These are phyloP conservation scores for Coffea humblotiana DNA, from an alignment of 305 asterid genomes.

Conservation along the genomic window DNA sequence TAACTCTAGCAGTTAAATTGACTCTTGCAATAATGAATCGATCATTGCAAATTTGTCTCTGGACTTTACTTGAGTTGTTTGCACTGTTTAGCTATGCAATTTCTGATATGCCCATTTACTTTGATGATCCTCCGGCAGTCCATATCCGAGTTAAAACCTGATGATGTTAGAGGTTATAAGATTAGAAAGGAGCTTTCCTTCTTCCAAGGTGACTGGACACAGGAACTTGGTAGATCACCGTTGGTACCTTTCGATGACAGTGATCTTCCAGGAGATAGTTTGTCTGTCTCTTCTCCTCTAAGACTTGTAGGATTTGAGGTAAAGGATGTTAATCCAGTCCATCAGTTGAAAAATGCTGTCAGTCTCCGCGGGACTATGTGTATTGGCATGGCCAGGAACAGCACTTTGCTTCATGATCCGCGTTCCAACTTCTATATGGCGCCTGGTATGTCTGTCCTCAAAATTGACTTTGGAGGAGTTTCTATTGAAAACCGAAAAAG, in stretches of 20 bases:
- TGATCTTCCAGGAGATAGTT: conserved; percentile 15
- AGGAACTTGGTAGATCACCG: conserved; percentile 15
- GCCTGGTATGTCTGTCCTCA: conserved; percentile 21
- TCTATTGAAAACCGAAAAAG: conserved; percentile 16
- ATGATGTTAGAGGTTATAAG: conserved; percentile 17
- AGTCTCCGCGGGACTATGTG: conserved; percentile 20
- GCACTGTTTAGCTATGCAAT: conserved; percentile 7
- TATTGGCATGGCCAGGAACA: conserved; percentile 19
- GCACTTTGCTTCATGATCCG: background rate
- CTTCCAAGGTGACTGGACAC: conserved; percentile 21
- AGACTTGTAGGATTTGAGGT: conserved; percentile 27
- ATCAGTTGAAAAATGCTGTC: conserved; percentile 11
- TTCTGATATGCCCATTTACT: background rate
- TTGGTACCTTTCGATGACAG: conserved; percentile 23
- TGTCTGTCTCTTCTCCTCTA: background rate
- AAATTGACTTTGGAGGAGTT: conserved; percentile 21
- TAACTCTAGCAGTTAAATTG: background rate
- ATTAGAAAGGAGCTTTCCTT: conserved; percentile 27
- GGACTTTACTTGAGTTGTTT: conserved; percentile 3
- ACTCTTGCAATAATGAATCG: conserved; percentile 8
- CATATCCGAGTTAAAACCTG: conserved; percentile 21
- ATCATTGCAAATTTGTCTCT: background rate
- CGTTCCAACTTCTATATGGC: background rate
- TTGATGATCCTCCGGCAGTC: conserved; percentile 7
- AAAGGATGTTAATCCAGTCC: conserved; percentile 19